Base-by-base conservation (phyloP, 306 rosid species). In the Ammopiptanthus mongolicus region DNA sequence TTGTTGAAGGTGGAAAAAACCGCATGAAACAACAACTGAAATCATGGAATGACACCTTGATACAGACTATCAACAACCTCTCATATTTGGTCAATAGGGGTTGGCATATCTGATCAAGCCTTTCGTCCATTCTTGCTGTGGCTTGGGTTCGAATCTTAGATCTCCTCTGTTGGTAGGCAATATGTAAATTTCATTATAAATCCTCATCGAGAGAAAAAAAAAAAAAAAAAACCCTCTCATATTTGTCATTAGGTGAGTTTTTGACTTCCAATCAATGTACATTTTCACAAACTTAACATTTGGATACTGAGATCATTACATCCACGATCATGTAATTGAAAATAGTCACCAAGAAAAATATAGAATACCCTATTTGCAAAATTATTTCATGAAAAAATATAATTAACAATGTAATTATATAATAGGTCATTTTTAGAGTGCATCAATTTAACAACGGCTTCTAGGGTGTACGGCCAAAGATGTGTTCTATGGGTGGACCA, bases 61-160 rank as follows among this genome's bases (percentile, higher is more conserved):
- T 39, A 15, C 22, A 67, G 59, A 66, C 65, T 55, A 67, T 55
- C 68, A 39, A 25, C 66, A 65, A 64, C 64, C 56, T 8, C 64
- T 13, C 64, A 6, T 7, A 4, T 52, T 52, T 65, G 44, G n/a
- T n/a, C n/a, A n/a, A n/a, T n/a, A n/a, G n/a, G n/a, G n/a, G n/a
- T n/a, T n/a, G n/a, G n/a, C n/a, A n/a, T n/a, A n/a, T n/a, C n/a
- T n/a, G n/a, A n/a, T n/a, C n/a, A n/a, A n/a, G n/a, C n/a, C n/a
- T n/a, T n/a, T n/a, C n/a, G n/a, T n/a, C n/a, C n/a, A n/a, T n/a
- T n/a, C n/a, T n/a, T n/a, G n/a, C n/a, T n/a, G n/a, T n/a, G n/a
- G n/a, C n/a, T n/a, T n/a, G n/a, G n/a, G n/a, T n/a, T n/a, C n/a
- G n/a, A n/a, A n/a, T n/a, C n/a, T n/a, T n/a, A n/a, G n/a, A n/a